These are phyloP conservation scores for Cordyceps militaris DNA, from an alignment of 2,329 filamentous ascomycete species.

Conservation along the genomic window DNA sequence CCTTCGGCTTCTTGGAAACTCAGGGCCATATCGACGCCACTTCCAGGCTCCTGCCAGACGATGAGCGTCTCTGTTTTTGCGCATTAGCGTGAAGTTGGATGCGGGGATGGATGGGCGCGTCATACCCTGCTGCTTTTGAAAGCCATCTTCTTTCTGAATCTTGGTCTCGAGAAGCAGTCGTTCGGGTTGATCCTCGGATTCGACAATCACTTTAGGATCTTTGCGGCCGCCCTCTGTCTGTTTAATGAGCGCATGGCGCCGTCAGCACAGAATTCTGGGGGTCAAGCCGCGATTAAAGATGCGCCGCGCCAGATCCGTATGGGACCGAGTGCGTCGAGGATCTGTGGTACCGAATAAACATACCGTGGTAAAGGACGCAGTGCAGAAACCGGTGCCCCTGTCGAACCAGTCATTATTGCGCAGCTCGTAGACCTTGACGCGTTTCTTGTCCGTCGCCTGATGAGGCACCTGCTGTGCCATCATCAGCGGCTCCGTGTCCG, in stretches of 20 bases:
- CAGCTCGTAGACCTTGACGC: constrained; percentile 98
- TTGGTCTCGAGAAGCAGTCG: constrained; percentile 80
- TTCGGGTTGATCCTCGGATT: constrained; percentile 86
- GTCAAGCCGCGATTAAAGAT: constrained; percentile 6
- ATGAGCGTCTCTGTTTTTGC: constrained; percentile 76
- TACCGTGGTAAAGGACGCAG: constrained; percentile 67
- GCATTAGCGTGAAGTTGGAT: constrained; percentile 20
- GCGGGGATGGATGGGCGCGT: constrained; percentile 13
- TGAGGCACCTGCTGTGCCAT: constrained; percentile 67
- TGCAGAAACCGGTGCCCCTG: constrained; percentile 92
- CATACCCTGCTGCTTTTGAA: constrained; percentile 94
- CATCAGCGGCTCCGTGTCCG: constrained; percentile 56
- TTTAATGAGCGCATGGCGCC: constrained; percentile 14
- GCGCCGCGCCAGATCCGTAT: not conserved
- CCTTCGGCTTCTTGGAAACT: constrained; percentile 97
- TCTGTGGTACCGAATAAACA: constrained; percentile 26
- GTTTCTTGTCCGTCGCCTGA: constrained; percentile 58
- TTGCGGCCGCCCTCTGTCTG: constrained; percentile 58
- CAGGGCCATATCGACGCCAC: constrained; percentile 90
- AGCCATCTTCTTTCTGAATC: constrained; percentile 89
- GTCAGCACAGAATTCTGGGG: constrained; percentile 22
- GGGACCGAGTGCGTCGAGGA: constrained; percentile 9
- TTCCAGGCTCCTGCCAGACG: constrained; percentile 85
- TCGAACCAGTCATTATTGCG: constrained; percentile 99
- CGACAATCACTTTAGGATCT: constrained; percentile 81